Evolutionary conservation across 257 asterid genomes (phyloP).

Genomic region (Lavandula angustifolia): DNA sequence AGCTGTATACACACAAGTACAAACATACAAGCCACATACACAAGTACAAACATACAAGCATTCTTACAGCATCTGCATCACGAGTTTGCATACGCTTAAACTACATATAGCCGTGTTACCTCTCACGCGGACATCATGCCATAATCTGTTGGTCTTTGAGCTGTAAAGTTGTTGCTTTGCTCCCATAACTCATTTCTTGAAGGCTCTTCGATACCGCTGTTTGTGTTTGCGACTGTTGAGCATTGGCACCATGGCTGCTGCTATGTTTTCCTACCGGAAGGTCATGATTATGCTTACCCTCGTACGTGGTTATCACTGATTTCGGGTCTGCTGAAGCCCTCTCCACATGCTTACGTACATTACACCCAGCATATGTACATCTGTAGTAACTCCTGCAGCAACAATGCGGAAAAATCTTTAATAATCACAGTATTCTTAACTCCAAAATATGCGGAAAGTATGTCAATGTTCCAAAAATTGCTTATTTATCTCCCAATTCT

Average conservation of each 20-base stretch:
- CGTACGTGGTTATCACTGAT: constrained; percentile 81
- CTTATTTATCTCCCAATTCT: neutral
- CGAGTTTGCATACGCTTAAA: neutral
- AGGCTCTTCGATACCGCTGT: constrained; percentile 37
- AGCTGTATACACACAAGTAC: no score
- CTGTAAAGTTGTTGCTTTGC: constrained; percentile 12
- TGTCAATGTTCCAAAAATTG: neutral
- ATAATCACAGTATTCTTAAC: no score
- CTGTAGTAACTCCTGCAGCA: constrained; percentile 83
- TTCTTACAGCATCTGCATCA: constrained; percentile 28
- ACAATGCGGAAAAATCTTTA: neutral
- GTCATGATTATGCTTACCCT: constrained; percentile 88
- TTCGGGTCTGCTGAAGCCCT: constrained; percentile 86
- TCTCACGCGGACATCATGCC: constrained; percentile 30
- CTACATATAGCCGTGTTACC: neutral
- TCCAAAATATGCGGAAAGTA: no score
- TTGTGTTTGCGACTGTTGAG: constrained; percentile 38
- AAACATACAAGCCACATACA: constrained; percentile 4
- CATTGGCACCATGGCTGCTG: constrained; percentile 30
- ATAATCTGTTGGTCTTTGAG: constrained; percentile 45
- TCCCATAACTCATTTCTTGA: constrained; percentile 43
- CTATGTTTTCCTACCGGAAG: constrained; percentile 55
- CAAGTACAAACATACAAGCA: constrained; percentile 23
- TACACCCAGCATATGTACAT: constrained; percentile 83
- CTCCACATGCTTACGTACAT: constrained; percentile 94